Percentiles rank a stretch among this genome's conserved stretches.
These are phyloP conservation scores for Rosa hybrid DNA, from an alignment of 331 rosid genomes.

Conservation along the genomic window DNA sequence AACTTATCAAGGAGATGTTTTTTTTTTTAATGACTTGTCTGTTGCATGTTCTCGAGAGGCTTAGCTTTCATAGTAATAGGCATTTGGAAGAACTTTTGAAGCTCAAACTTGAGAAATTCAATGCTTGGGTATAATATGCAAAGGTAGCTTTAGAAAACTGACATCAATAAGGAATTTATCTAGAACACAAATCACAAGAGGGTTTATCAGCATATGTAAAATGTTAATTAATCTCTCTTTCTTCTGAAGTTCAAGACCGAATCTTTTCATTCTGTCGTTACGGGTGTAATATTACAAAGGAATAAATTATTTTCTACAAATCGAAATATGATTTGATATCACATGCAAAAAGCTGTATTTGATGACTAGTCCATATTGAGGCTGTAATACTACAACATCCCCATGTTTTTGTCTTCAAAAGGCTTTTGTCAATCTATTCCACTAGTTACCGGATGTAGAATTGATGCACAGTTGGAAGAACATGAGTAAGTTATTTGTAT, in stretches of 20 bases:
- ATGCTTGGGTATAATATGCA: neutral
- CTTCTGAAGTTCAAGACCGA: neutral
- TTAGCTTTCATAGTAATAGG: neutral
- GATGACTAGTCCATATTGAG: neutral
- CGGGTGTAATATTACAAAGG: neutral
- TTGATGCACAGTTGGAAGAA: neutral
- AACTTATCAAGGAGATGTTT: conserved; percentile 3
- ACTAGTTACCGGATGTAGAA: neutral
- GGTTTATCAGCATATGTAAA: neutral
- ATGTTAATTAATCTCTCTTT: neutral
- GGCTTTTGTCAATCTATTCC: neutral
- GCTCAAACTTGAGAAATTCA: neutral
- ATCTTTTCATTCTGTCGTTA: too few relatives aligned
- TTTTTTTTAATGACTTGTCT: neutral
- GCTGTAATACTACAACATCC: neutral
- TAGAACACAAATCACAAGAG: neutral
- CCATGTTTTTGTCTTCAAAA: neutral
- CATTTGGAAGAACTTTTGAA: neutral
- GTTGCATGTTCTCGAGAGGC: conserved; percentile 8
- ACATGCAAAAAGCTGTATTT: neutral
- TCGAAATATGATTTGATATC: neutral
- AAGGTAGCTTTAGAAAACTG: neutral
- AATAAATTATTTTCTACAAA: neutral
- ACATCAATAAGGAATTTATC: neutral
- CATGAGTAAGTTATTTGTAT: neutral